Evolutionary conservation across 257 asterid genomes (phyloP), one percentile per base, ranked within the genome.

Genomic region (Paulownia fortunei): DNA sequence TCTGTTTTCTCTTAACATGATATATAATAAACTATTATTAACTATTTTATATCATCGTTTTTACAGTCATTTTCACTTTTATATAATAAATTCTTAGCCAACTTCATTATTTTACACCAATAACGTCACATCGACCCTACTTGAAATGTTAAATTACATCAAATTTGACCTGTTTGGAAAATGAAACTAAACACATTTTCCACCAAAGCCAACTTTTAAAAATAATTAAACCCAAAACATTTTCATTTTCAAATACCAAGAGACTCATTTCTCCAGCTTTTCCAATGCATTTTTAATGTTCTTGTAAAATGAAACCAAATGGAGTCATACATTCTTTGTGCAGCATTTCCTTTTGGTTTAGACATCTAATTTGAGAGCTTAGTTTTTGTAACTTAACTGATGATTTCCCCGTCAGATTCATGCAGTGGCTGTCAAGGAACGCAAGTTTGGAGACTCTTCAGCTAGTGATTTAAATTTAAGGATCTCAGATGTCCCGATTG

Each of bases 401-500:
- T 76, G 54, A 49, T 47, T 79, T 86, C 69, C 79, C 56, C 11
- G 84, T 87, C 94, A 96, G 99, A 96, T 93, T 76, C 94, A 67
- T 85, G 94, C 92, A 86, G 93, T 86, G 86, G 94, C 91, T 78
- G 78, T 39, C 69, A 84, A 92, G 89, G 91, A 87, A 79, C 88
- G 42, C 23, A 78, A 83, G 65, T 24, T 73, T 70, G 87, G 89
- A 70, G 92, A 80, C 78, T 85, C 97, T 72, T 80, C 85, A 16
- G 83, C 84, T 71, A 75, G 84, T 79, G 92, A 88, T 83, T 79
- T 82, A 56, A 83, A 84, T 73, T 66, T 81, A 76, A 92, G 79
- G 81, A 88, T 92, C 77, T 87, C 98, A 58, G 95, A 90, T 66
- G 80, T 93, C 73, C 92, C 96, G 5, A 75, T 92, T 75, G 95